phyloP scores from a whole-genome alignment of 2,329 filamentous ascomycete species.

The Aspergillus aculeatus region DNA sequence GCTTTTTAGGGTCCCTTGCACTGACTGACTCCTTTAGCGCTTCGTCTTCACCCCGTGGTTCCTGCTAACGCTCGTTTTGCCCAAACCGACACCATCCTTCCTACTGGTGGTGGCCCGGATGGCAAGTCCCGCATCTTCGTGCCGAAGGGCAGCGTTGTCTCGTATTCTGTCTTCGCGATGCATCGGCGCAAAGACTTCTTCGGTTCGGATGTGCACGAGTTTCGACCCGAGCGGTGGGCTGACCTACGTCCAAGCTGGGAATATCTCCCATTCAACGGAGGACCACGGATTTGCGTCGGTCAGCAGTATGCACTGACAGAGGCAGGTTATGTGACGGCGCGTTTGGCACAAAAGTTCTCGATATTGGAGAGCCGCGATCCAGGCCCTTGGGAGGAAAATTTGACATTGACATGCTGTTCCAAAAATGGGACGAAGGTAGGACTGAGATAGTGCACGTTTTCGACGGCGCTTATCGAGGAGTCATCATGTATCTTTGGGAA shows the following conservation, averaged over 20 bases:
- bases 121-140: conserved; percentile 59
- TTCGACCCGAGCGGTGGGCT: conserved; percentile 51
- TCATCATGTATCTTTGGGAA: not conserved
- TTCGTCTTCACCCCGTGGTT: conserved; percentile 45
- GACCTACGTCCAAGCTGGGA: conserved; percentile 28
- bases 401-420: conserved; percentile 23
- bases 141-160: conserved; percentile 62
- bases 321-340: conserved; percentile 35
- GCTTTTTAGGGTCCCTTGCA: not conserved
- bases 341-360: conserved; percentile 35
- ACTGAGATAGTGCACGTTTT: not conserved
- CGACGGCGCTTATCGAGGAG: not conserved
- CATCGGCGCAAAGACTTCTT: conserved; percentile 60
- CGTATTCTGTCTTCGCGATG: conserved; percentile 68
- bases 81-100: conserved; percentile 40
- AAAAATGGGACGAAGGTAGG: conserved; percentile 24
- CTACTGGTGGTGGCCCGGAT: conserved; percentile 60
- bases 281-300: conserved; percentile 33
- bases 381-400: conserved; percentile 27
- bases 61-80: conserved; percentile 43
- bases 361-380: conserved; percentile 30
- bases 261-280: conserved; percentile 37
- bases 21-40: conserved; percentile 20
- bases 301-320: conserved; percentile 40
- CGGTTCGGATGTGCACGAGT: conserved; percentile 46